Conservation (phyloP, 331 rosid species). For the Prunus yedoensis region DNA sequence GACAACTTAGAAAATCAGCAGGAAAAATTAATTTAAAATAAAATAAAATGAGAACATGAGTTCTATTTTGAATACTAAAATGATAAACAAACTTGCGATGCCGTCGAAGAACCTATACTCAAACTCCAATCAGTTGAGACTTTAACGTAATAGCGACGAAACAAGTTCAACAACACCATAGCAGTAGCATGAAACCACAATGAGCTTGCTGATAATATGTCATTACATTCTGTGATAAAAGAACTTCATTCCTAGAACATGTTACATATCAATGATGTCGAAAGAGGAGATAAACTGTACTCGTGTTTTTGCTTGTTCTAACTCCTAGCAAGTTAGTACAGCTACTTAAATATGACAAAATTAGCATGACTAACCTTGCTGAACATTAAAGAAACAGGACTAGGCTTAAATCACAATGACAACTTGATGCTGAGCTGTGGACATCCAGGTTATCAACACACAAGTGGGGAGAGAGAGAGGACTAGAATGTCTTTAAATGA, state of each 20-base stretch:
- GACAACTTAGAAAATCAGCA: too few relatives aligned
- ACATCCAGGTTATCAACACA: background rate
- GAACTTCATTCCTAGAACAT: constrained; percentile 16
- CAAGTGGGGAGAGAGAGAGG: background rate
- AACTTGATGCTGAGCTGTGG: background rate
- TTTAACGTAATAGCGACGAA: background rate
- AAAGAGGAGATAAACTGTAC: constrained; percentile 3
- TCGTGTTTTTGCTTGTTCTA: constrained; percentile 7
- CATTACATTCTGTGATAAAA: background rate
- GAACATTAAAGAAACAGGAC: constrained; percentile 11
- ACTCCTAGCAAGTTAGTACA: constrained; percentile 18
- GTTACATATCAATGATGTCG: background rate
- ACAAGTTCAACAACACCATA: background rate
- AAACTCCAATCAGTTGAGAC: background rate
- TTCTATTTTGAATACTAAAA: too few relatives aligned
- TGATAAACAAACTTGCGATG: background rate
- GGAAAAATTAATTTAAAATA: too few relatives aligned
- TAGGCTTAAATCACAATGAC: background rate
- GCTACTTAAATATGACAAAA: constrained; percentile 7
- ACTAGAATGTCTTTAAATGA: background rate
- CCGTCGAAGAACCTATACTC: background rate
- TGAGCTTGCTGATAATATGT: background rate
- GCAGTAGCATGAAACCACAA: background rate
- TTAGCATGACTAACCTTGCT: background rate
- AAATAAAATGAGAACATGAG: too few relatives aligned